A percentile compares a stretch with the other conserved stretches of the same genome.
These are phyloP conservation scores for Priceomyces fermenticarens DNA, from an alignment of 805 yeast genomes.

Conservation along the genomic window DNA sequence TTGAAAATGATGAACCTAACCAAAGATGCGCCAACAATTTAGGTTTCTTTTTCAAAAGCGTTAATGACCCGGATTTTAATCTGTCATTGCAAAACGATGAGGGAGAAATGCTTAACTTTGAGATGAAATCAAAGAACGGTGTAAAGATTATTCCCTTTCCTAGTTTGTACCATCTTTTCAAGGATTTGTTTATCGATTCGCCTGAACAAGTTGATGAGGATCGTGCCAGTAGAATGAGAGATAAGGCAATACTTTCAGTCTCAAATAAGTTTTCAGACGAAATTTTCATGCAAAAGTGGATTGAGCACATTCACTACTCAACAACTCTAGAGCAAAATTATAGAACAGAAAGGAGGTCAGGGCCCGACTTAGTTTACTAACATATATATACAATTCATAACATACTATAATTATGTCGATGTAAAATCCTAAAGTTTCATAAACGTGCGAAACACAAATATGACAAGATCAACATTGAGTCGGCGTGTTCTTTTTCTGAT, in stretches of 20 bases:
- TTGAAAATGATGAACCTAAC: slow-evolving; percentile 10
- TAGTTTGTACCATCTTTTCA: slow-evolving; percentile 49
- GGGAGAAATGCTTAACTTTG: slow-evolving; percentile 4
- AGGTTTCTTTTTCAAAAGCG: slow-evolving; percentile 78
- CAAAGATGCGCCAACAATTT: slow-evolving; percentile 42
- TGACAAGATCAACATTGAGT: slow-evolving; percentile 5
- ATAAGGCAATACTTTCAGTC: slow-evolving; percentile 44
- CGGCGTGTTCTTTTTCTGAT: slow-evolving; percentile 11
- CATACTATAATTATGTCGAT: neutral
- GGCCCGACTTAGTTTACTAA: slow-evolving; percentile 27
- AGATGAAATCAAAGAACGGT: slow-evolving; percentile 1
- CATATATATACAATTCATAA: neutral
- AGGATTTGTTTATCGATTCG: slow-evolving; percentile 36
- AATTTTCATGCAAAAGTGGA: slow-evolving; percentile 57
- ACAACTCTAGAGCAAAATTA: slow-evolving; percentile 21
- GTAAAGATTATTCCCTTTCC: slow-evolving; percentile 29
- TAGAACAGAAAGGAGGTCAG: slow-evolving; percentile 26
- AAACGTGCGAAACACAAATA: slow-evolving; percentile 1
- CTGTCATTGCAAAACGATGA: slow-evolving; percentile 7
- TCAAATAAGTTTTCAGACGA: slow-evolving; percentile 59
- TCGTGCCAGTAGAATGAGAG: slow-evolving; percentile 40
- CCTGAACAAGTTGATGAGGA: slow-evolving; percentile 21
- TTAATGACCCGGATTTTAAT: slow-evolving; percentile 66
- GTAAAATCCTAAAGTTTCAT: neutral
- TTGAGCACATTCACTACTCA: slow-evolving; percentile 14